phyloP scores from a whole-genome alignment of 345 rosid genomes.

The Populus pruinosa region DNA sequence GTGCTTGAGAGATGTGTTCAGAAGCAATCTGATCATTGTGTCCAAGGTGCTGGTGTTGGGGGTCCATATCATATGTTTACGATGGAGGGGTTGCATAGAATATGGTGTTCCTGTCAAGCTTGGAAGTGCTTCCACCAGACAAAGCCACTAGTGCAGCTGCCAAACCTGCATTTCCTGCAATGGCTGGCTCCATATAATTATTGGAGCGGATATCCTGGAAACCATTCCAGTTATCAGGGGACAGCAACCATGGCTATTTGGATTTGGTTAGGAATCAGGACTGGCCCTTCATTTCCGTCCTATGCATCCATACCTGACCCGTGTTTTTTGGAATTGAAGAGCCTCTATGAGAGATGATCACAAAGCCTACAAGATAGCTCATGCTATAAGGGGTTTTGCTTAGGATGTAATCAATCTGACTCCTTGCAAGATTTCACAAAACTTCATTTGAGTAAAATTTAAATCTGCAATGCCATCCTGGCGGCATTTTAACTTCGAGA shows the following conservation, averaged over 20 bases:
- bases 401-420: conserved; percentile 19
- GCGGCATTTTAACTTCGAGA: conserved; percentile 2
- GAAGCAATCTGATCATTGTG: background rate
- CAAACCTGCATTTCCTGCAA: conserved; percentile 26
- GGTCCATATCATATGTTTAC: background rate
- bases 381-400: conserved; percentile 14
- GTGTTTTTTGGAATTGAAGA: conserved; percentile 16
- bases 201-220: conserved; percentile 21
- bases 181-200: conserved; percentile 9
- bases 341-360: conserved; percentile 13
- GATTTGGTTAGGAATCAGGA: background rate
- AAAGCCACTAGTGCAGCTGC: conserved; percentile 23
- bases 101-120: conserved; percentile 20
- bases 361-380: conserved; percentile 26
- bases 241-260: conserved; percentile 26
- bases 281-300: too few species aligned
- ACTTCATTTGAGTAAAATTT: conserved; percentile 8
- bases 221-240: conserved; percentile 12
- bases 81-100: conserved; percentile 17
- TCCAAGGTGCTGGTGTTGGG: conserved; percentile 14
- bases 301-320: too few species aligned
- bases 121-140: conserved; percentile 4
- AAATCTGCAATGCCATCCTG: conserved; percentile 22
- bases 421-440: conserved; percentile 14
- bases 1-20: background rate